Percentiles rank a stretch among this genome's conserved stretches.
Evolutionary conservation across 805 yeast genomes (phyloP).

Genomic region (Candida tibetensis): DNA sequence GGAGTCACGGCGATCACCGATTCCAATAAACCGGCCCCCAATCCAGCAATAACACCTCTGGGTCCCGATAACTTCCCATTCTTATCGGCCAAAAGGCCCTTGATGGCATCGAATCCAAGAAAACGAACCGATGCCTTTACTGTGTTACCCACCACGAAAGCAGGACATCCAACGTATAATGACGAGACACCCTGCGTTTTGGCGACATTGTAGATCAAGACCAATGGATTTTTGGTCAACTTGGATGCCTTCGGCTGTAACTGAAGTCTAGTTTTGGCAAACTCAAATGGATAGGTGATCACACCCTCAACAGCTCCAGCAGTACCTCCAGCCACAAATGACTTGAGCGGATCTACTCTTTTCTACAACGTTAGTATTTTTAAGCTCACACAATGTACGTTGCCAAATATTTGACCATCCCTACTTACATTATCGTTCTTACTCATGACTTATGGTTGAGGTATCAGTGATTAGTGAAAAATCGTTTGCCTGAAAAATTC

Average conservation of each 20-base stretch:
- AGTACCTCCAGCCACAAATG: conserved; percentile 91
- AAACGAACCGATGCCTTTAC: conserved; percentile 95
- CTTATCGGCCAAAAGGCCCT: conserved; percentile 70
- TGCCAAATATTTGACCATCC: too few species aligned
- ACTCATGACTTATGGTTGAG: not conserved
- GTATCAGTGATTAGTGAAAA: not conserved
- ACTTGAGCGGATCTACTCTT: conserved; percentile 67
- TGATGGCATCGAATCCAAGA: conserved; percentile 87
- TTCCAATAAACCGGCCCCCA: conserved; percentile 94
- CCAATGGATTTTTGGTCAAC: conserved; percentile 79
- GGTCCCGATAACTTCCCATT: conserved; percentile 87
- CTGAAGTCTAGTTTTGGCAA: conserved; percentile 92
- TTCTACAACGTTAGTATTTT: conserved; percentile 13
- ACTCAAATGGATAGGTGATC: conserved; percentile 93
- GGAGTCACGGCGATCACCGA: conserved; percentile 95
- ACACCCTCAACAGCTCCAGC: conserved; percentile 97
- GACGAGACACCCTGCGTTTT: conserved; percentile 75
- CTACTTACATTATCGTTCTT: not conserved
- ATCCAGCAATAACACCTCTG: conserved; percentile 92
- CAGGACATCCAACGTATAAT: conserved; percentile 93
- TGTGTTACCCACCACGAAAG: conserved; percentile 93
- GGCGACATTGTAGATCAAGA: conserved; percentile 71
- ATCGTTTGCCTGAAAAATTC: not conserved
- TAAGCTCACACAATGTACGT: too few species aligned
- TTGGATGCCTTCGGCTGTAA: conserved; percentile 63